These are phyloP conservation scores for Saccharomycodes ludwigii DNA, from an alignment of 805 yeast species.

Conservation along the genomic window DNA sequence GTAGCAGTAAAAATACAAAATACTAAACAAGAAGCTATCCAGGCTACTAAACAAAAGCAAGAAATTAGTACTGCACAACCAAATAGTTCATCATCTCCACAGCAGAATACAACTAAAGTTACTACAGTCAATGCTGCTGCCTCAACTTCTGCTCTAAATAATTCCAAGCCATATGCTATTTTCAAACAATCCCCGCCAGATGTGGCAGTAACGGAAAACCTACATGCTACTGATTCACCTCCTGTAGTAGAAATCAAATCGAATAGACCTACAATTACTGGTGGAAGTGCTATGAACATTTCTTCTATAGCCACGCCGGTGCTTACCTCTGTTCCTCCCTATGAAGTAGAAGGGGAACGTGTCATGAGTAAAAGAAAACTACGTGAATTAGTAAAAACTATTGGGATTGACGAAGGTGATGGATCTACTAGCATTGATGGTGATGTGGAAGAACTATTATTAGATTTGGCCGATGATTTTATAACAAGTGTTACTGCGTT, in stretches of 20 bases:
- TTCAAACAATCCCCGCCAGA: constrained; percentile 35
- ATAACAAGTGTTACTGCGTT: constrained; percentile 82
- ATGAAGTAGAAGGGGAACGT: constrained; percentile 70
- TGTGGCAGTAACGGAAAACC: constrained; percentile 58
- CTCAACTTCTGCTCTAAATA: constrained; percentile 20
- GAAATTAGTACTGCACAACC: constrained; percentile 7
- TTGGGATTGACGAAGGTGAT: constrained; percentile 81
- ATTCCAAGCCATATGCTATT: constrained; percentile 17
- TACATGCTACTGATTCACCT: constrained; percentile 52
- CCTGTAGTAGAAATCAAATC: constrained; percentile 57
- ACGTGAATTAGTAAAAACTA: constrained; percentile 72
- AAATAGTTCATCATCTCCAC: constrained; percentile 18
- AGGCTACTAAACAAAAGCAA: background rate
- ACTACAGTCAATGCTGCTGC: constrained; percentile 41
- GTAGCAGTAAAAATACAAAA: background rate
- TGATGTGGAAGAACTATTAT: constrained; percentile 81
- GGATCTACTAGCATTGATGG: constrained; percentile 87
- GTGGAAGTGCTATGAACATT: constrained; percentile 66
- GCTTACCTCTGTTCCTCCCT: constrained; percentile 59
- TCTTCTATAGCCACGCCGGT: constrained; percentile 71
- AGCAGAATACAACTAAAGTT: constrained; percentile 31
- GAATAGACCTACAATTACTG: constrained; percentile 70
- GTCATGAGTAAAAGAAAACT: constrained; percentile 83
- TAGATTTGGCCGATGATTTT: constrained; percentile 93
- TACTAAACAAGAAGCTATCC: background rate